Conservation (phyloP, 495 filamentous ascomycete species). For the Aspergillus affinis region DNA sequence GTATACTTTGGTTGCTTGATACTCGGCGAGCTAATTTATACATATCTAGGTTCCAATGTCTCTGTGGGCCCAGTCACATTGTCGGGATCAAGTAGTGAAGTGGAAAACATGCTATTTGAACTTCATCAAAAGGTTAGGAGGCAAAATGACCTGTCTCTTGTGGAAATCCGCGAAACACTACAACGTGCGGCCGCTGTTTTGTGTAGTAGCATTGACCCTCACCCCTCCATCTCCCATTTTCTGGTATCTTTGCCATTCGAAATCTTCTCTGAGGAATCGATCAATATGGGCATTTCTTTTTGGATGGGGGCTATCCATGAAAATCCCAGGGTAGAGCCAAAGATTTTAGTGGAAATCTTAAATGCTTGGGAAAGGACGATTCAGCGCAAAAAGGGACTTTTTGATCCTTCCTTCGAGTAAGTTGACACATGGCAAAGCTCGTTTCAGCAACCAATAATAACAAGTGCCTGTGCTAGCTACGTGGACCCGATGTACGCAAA, state of each 20-base stretch:
- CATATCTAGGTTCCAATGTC: background rate
- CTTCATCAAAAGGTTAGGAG: slow-evolving; percentile 67
- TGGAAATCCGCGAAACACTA: slow-evolving; percentile 75
- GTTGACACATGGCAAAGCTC: slow-evolving; percentile 11
- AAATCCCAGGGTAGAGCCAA: slow-evolving; percentile 81
- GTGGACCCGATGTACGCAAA: slow-evolving; percentile 85
- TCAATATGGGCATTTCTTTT: slow-evolving; percentile 90
- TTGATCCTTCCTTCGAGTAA: slow-evolving; percentile 68
- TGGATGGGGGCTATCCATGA: slow-evolving; percentile 98
- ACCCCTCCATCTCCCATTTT: slow-evolving; percentile 75
- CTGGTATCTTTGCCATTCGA: slow-evolving; percentile 88
- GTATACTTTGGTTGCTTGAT: background rate
- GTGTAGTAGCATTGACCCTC: slow-evolving; percentile 69
- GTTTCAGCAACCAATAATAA: slow-evolving; percentile 6
- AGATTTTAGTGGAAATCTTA: slow-evolving; percentile 77
- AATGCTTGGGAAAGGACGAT: slow-evolving; percentile 85
- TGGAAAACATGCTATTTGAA: slow-evolving; percentile 42
- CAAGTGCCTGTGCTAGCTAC: slow-evolving; percentile 45
- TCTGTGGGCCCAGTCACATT: background rate
- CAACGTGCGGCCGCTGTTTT: slow-evolving; percentile 81
- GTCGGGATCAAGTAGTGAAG: slow-evolving; percentile 21
- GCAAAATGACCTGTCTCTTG: slow-evolving; percentile 65
- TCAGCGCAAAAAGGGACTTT: slow-evolving; percentile 72
- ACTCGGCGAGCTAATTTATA: slow-evolving; percentile 8
- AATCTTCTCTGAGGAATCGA: slow-evolving; percentile 89